Evolutionary conservation across 2,329 filamentous ascomycete genomes (phyloP), one percentile per base, ranked within the genome.

Genomic region (Plenodomus tracheiphilus): DNA sequence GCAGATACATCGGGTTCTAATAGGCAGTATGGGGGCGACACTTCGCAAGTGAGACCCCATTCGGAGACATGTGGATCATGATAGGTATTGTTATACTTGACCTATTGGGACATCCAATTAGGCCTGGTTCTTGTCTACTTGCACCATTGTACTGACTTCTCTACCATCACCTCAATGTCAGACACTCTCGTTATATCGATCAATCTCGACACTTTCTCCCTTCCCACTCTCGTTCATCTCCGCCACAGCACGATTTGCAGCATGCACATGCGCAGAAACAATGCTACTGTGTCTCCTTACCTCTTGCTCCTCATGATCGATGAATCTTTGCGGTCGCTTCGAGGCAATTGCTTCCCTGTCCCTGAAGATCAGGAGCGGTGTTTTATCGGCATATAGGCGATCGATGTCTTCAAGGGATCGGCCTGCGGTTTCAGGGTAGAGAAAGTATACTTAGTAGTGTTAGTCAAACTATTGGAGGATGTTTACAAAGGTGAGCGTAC

Each of bases 331-430:
- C 1, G 79, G 79, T n/a, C 78, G 71, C 52, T 74, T 75, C 7
- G 67, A 66, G 1, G 57, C 65, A 18, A 75, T 77, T 0, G 77
- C 78, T 38, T 80, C 76, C 36, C 77, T 76, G 43, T 82, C 75
- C 2, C 57, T 63, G 56, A 75, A 73, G 13, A 81, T 77, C 10
- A 82, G 65, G 1, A 81, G 48, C 1, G 59, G 61, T 9, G 52
- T 4, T 32, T 61, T 34, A 10, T 58, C 58, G 10, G 44, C 49
- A 41, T 68, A 71, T 35, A 62, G 58, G 19, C 61, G 58, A 43
- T 68, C 65, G 25, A 71, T 50, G 20, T 71, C 66, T 51, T 71
- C 68, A 3, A 70, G 64, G 2, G 61, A 59, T 2, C 65, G 52
- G 13, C 58, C 63, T 2, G 64, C 61, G 2, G 66, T 69, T 41